A percentile compares a stretch with the other conserved stretches of the same genome.
Evolutionary conservation across 2,329 filamentous ascomycete genomes (phyloP).

Genomic region (Rhynchosporium agropyri): DNA sequence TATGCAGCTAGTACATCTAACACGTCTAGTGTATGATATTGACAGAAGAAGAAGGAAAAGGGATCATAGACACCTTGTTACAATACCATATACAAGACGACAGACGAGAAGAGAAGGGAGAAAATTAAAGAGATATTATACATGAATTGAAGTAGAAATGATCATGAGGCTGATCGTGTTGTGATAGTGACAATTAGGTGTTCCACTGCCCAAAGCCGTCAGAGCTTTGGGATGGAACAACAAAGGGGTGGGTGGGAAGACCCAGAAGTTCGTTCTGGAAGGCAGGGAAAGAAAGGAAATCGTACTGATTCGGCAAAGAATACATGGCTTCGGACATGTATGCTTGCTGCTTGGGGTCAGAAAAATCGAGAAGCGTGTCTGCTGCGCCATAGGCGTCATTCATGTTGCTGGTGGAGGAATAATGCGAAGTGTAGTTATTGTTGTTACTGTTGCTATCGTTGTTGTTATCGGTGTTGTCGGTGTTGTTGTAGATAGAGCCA

Average conservation of each 20-base stretch:
- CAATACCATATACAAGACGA: slow-evolving; percentile 26
- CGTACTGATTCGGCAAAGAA: slow-evolving; percentile 30
- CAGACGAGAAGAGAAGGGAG: slow-evolving; percentile 11
- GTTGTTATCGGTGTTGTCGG: slow-evolving; percentile 22
- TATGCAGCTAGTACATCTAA: slow-evolving; percentile 17
- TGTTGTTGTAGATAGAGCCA: slow-evolving; percentile 15
- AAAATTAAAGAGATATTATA: slow-evolving; percentile 11
- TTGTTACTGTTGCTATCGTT: slow-evolving; percentile 24
- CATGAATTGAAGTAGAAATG: slow-evolving; percentile 16
- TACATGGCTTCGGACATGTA: slow-evolving; percentile 36
- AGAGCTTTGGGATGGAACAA: slow-evolving; percentile 28
- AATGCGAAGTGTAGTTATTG: slow-evolving; percentile 25
- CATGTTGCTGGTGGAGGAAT: slow-evolving; percentile 14
- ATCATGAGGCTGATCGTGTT: slow-evolving; percentile 15
- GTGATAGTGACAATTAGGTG: slow-evolving; percentile 15
- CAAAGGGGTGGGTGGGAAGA: slow-evolving; percentile 31
- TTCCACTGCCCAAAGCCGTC: slow-evolving; percentile 15
- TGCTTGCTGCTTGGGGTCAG: slow-evolving; percentile 25
- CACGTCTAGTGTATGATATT: background rate
- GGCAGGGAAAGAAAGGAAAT: slow-evolving; percentile 32
- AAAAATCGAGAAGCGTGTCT: slow-evolving; percentile 30
- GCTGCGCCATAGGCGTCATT: slow-evolving; percentile 25
- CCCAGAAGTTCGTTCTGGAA: slow-evolving; percentile 31
- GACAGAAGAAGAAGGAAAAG: slow-evolving; percentile 14
- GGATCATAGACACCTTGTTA: slow-evolving; percentile 32